A percentile compares a stretch with the other conserved stretches of the same genome.
Conservation (phyloP, 2,329 filamentous ascomycete genomes). For the Aspergillus sclerotialis region DNA sequence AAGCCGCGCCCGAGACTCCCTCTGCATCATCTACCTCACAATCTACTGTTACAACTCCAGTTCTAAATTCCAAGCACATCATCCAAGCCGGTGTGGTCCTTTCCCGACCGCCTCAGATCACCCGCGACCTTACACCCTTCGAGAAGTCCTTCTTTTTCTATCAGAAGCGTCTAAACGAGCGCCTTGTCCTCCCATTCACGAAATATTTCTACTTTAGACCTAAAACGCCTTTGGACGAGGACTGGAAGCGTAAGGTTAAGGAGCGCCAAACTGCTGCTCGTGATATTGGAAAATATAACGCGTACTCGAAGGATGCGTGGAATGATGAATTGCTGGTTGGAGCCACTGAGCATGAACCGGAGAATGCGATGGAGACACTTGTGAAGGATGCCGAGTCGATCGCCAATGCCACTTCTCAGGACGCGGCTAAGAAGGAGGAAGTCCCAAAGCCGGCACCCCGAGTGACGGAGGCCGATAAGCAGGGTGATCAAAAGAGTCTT, state of each 20-base stretch:
- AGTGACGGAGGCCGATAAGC: slow-evolving; percentile 69
- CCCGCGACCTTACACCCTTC: slow-evolving; percentile 74
- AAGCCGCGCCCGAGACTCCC: slow-evolving; percentile 30
- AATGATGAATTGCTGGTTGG: slow-evolving; percentile 84
- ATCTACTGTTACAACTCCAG: slow-evolving; percentile 7
- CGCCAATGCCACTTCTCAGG: slow-evolving; percentile 31
- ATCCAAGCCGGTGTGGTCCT: slow-evolving; percentile 68
- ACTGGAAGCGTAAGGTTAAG: slow-evolving; percentile 81
- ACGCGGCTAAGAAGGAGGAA: slow-evolving; percentile 50
- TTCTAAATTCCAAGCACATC: slow-evolving; percentile 34
- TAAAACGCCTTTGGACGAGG: slow-evolving; percentile 72
- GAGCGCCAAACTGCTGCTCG: slow-evolving; percentile 71
- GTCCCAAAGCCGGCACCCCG: slow-evolving; percentile 66
- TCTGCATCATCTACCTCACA: slow-evolving; percentile 15
- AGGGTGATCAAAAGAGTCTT: slow-evolving; percentile 67
- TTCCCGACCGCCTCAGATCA: slow-evolving; percentile 80
- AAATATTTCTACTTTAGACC: slow-evolving; percentile 93
- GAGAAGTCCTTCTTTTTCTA: slow-evolving; percentile 95
- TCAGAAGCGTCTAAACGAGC: slow-evolving; percentile 93
- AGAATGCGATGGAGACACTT: slow-evolving; percentile 60
- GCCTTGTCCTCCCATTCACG: slow-evolving; percentile 77
- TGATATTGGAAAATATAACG: slow-evolving; percentile 79
- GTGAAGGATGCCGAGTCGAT: slow-evolving; percentile 64
- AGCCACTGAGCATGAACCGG: slow-evolving; percentile 58
- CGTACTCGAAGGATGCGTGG: slow-evolving; percentile 69